These are phyloP conservation scores for Pezicula rhizophila DNA, from an alignment of 2,329 filamentous ascomycete species.

Conservation along the genomic window DNA sequence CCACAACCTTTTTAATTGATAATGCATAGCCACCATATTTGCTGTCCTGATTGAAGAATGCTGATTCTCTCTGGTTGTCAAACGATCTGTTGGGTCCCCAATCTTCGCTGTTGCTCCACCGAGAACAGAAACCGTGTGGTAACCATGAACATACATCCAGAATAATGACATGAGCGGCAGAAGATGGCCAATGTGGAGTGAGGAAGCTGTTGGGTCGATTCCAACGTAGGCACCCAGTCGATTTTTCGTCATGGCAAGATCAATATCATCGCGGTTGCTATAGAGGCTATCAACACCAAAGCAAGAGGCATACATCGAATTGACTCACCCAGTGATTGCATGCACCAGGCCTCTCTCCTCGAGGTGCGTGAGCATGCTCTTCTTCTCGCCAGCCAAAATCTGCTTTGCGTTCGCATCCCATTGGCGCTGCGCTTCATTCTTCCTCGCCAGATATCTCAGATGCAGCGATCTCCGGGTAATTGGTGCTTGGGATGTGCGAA, in stretches of 20 bases:
- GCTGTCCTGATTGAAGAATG: constrained; percentile 45
- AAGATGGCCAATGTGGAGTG: constrained; percentile 74
- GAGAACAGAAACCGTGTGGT: constrained; percentile 59
- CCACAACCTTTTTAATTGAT: constrained; percentile 69
- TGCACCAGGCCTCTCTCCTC: constrained; percentile 70
- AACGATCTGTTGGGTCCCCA: constrained; percentile 70
- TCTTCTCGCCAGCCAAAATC: constrained; percentile 44
- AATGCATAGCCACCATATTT: constrained; percentile 63
- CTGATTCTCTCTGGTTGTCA: constrained; percentile 53
- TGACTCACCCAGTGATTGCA: constrained; percentile 63
- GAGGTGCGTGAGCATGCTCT: constrained; percentile 56
- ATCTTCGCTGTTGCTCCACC: constrained; percentile 73
- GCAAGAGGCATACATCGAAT: background rate
- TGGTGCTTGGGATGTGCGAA: constrained; percentile 15
- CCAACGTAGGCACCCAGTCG: constrained; percentile 73
- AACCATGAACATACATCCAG: constrained; percentile 76
- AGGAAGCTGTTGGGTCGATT: constrained; percentile 74
- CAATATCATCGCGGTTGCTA: constrained; percentile 43
- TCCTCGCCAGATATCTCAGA: constrained; percentile 30
- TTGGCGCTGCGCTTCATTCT: constrained; percentile 24
- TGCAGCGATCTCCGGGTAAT: constrained; percentile 21
- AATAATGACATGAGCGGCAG: constrained; percentile 78
- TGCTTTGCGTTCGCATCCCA: constrained; percentile 43
- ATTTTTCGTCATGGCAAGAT: constrained; percentile 56
- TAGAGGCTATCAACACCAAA: constrained; percentile 9